A percentile compares a stretch with the other conserved stretches of the same genome.
phyloP scores from a whole-genome alignment of 192 early-diverging fungal genomes.

The Phlyctochytrium planicorne region DNA sequence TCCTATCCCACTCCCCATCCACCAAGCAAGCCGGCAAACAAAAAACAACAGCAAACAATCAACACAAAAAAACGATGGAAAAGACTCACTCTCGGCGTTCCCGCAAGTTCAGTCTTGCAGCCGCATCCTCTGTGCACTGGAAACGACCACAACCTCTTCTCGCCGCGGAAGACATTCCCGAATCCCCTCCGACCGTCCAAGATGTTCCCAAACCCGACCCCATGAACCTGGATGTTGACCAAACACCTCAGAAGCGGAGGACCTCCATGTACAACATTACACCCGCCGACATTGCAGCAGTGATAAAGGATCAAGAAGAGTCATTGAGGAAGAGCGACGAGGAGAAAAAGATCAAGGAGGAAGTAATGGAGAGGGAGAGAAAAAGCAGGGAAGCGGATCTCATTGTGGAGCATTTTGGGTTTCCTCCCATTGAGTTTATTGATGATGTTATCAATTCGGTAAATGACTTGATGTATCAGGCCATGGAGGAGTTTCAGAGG shows the following conservation, averaged over 20 bases:
- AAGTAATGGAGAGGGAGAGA: not conserved
- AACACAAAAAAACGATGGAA: no score
- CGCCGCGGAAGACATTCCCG: no score
- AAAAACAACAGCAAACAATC: no score
- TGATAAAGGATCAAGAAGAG: not conserved
- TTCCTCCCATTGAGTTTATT: conserved; percentile 74
- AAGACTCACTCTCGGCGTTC: no score
- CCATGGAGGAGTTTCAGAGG: conserved; percentile 64
- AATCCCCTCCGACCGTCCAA: no score
- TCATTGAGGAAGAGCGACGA: not conserved
- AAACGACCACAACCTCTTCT: not conserved
- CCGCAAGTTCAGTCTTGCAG: conserved; percentile 2
- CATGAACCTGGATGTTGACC: not conserved
- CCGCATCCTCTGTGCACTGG: not conserved
- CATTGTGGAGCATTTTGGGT: conserved; percentile 72
- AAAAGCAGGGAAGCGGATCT: conserved; percentile 1
- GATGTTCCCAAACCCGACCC: not conserved
- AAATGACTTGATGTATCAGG: conserved; percentile 72
- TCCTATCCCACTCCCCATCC: no score
- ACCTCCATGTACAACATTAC: not conserved
- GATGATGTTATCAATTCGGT: conserved; percentile 79
- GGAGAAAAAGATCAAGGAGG: not conserved
- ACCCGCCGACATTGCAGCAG: not conserved
- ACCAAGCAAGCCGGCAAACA: no score
- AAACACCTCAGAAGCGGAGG: not conserved